These are phyloP conservation scores for Leccinum subtestaceum DNA, from an alignment of 768 basidiomycete species.

Conservation along the genomic window DNA sequence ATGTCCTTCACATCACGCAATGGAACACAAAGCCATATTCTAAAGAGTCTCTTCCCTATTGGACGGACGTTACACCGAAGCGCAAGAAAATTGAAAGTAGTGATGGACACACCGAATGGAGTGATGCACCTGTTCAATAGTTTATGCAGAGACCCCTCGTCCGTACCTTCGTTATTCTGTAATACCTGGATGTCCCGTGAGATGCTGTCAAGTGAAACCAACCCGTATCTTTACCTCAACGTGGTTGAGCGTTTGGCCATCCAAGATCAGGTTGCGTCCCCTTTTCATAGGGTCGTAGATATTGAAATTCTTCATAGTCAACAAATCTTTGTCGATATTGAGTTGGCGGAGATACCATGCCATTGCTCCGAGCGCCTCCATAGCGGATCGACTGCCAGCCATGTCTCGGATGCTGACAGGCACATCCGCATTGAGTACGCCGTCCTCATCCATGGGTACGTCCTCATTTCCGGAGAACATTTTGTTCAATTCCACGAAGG, in stretches of 20 bases:
- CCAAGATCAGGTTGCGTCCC: conserved; percentile 81
- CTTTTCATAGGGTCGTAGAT: conserved; percentile 93
- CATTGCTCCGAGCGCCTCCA: conserved; percentile 88
- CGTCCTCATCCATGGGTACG: conserved; percentile 47
- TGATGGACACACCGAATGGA: conserved; percentile 66
- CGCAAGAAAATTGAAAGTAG: conserved; percentile 4
- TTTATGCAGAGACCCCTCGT: conserved; percentile 80
- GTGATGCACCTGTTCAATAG: conserved; percentile 83
- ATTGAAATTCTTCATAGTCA: conserved; percentile 97
- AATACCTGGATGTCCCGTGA: conserved; percentile 53
- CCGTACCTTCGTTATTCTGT: conserved; percentile 89
- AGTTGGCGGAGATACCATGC: conserved; percentile 92
- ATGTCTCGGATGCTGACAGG: conserved; percentile 78
- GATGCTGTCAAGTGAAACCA: neutral
- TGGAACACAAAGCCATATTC: conserved; percentile 95
- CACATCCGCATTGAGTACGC: conserved; percentile 34
- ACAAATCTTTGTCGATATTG: conserved; percentile 92
- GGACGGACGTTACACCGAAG: conserved; percentile 8
- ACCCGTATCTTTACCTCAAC: conserved; percentile 62
- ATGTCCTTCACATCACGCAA: conserved; percentile 79
- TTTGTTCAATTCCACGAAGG: conserved; percentile 61
- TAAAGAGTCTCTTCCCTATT: conserved; percentile 89
- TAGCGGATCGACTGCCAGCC: conserved; percentile 60
- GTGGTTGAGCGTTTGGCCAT: conserved; percentile 94
- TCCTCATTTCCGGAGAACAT: conserved; percentile 56